phyloP scores from a whole-genome alignment of 257 asterid genomes.

The Cruciata laevipes region DNA sequence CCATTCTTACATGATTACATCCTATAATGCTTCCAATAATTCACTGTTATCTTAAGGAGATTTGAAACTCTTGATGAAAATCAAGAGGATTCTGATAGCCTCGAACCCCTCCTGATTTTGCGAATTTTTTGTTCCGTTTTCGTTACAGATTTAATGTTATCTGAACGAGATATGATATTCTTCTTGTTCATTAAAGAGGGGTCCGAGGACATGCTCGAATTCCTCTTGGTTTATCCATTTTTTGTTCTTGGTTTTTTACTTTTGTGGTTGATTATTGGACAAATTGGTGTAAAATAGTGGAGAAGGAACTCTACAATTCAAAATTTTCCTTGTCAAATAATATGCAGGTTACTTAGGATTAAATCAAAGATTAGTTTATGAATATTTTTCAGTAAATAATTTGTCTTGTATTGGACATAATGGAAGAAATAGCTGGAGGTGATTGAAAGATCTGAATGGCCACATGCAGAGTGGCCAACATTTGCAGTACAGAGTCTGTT shows the following conservation, averaged over 20 bases:
- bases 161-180: no score
- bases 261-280: background rate
- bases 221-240: background rate
- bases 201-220: no score
- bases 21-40: no score
- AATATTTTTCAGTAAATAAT: slow-evolving; percentile 11
- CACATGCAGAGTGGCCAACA: slow-evolving; percentile 20
- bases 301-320: background rate
- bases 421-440: slow-evolving; percentile 15
- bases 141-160: no score
- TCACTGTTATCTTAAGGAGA: no score
- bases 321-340: background rate
- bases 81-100: no score
- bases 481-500: slow-evolving; percentile 4
- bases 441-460: slow-evolving; percentile 5
- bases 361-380: background rate
- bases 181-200: no score
- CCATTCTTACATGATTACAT: background rate
- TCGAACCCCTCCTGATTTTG: no score
- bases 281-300: background rate
- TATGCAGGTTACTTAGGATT: background rate
- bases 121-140: no score
- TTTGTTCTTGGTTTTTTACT: no score
- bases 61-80: no score
- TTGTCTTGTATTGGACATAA: slow-evolving; percentile 15